Conservation (phyloP, 495 filamentous ascomycete species). For the Sporormia fimetaria region DNA sequence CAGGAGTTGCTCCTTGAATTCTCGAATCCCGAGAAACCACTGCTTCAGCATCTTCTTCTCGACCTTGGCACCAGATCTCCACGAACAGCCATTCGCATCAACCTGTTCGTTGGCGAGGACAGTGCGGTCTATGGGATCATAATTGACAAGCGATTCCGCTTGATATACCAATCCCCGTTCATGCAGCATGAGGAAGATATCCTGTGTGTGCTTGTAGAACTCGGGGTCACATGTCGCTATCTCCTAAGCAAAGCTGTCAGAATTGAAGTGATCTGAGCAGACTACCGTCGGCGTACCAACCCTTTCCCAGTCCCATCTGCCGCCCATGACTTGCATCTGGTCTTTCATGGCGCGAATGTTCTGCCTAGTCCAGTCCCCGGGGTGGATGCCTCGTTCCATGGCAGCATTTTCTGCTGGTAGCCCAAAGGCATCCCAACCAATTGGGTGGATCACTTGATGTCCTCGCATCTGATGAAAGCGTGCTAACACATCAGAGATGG, state of each 20-base stretch:
- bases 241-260: no score
- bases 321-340: conserved; percentile 66
- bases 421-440: conserved; percentile 92
- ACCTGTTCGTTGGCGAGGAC: conserved; percentile 90
- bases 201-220: conserved; percentile 84
- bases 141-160: conserved; percentile 71
- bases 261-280: no score
- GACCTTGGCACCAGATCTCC: conserved; percentile 79
- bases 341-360: conserved; percentile 80
- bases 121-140: conserved; percentile 79
- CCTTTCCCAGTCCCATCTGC: conserved; percentile 68
- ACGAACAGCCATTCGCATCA: conserved; percentile 68
- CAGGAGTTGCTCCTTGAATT: conserved; percentile 62
- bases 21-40: conserved; percentile 81
- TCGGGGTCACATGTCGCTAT: conserved; percentile 73
- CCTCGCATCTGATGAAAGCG: conserved; percentile 69
- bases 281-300: no score
- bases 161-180: conserved; percentile 67
- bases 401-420: conserved; percentile 87
- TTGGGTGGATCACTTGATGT: conserved; percentile 66
- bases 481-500: conserved; percentile 75
- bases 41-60: conserved; percentile 71
- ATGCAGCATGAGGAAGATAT: conserved; percentile 65
- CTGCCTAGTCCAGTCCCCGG: conserved; percentile 61
- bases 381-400: conserved; percentile 73